Conservation (phyloP, 768 basidiomycete genomes). For the Mycena maculata region DNA sequence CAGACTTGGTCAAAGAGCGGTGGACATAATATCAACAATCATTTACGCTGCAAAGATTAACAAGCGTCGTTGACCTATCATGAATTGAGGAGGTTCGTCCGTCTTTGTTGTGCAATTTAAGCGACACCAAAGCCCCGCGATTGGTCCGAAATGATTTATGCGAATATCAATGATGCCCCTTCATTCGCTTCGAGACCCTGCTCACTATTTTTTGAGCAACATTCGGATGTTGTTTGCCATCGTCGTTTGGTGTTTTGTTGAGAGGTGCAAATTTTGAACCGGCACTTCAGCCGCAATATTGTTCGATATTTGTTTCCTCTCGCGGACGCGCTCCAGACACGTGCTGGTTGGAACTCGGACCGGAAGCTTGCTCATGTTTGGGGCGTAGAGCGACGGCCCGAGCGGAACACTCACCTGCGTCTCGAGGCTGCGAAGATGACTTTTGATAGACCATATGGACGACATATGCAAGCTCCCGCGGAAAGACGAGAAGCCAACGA, state of each 20-base stretch:
- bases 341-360: conserved; percentile 5
- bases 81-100: conserved; percentile 12
- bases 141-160: conserved; percentile 10
- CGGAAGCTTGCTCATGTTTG: no score
- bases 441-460: no score
- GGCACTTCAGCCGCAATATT: background rate
- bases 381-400: no score
- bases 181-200: conserved; percentile 3
- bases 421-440: no score
- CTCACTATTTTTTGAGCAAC: conserved; percentile 4
- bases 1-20: conserved; percentile 24
- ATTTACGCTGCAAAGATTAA: background rate
- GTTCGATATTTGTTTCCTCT: conserved; percentile 1
- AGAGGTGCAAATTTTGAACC: conserved; percentile 2
- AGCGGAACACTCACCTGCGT: no score
- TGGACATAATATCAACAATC: conserved; percentile 15
- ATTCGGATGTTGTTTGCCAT: conserved; percentile 1
- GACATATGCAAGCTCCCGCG: no score
- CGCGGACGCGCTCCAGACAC: background rate
- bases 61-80: conserved; percentile 13
- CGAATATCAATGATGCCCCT: conserved; percentile 7
- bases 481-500: no score
- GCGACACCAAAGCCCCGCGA: conserved; percentile 10
- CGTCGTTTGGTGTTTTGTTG: background rate
- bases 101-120: conserved; percentile 13